Evolutionary conservation across 306 rosid species (phyloP).

Genomic region (Trichosanthes truncata): DNA sequence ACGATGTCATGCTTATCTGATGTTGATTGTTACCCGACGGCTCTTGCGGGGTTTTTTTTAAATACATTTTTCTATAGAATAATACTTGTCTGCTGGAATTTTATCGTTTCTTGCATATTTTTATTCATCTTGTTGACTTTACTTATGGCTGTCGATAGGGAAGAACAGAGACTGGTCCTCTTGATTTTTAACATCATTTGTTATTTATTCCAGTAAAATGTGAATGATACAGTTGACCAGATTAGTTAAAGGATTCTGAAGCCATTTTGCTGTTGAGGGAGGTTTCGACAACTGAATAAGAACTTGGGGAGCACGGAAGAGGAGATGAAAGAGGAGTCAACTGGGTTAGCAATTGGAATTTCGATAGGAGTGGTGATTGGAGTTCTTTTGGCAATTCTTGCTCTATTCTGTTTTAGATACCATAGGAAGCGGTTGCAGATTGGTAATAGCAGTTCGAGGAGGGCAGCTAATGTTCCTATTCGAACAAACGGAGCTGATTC

Average conservation of each 20-base stretch:
- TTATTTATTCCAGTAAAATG: not conserved
- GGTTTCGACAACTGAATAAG: slow-evolving; percentile 40
- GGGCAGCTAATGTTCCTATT: slow-evolving; percentile 76
- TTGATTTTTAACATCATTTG: slow-evolving; percentile 3
- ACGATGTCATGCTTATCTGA: slow-evolving; percentile 1
- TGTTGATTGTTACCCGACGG: not conserved
- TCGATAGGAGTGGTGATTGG: slow-evolving; percentile 99
- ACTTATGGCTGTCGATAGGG: not conserved
- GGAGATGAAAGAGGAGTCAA: slow-evolving; percentile 76
- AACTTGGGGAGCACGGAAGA: slow-evolving; percentile 21
- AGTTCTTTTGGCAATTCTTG: slow-evolving; percentile 66
- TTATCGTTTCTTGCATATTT: not conserved
- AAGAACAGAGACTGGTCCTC: not conserved
- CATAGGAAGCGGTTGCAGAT: slow-evolving; percentile 82
- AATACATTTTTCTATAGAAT: not conserved
- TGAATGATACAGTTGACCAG: slow-evolving; percentile 10
- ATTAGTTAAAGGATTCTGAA: not conserved
- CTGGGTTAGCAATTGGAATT: slow-evolving; percentile 78
- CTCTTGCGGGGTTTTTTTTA: not conserved
- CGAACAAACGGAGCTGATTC: slow-evolving; percentile 85
- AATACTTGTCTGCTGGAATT: slow-evolving; percentile 5
- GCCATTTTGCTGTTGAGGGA: slow-evolving; percentile 32
- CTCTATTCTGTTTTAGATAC: slow-evolving; percentile 66
- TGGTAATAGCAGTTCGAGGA: slow-evolving; percentile 88
- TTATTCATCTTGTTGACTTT: slow-evolving; percentile 5